Evolutionary conservation across 345 rosid species (phyloP), one percentile per base, ranked within the genome.

Genomic region (Chamaenerion angustifolium): DNA sequence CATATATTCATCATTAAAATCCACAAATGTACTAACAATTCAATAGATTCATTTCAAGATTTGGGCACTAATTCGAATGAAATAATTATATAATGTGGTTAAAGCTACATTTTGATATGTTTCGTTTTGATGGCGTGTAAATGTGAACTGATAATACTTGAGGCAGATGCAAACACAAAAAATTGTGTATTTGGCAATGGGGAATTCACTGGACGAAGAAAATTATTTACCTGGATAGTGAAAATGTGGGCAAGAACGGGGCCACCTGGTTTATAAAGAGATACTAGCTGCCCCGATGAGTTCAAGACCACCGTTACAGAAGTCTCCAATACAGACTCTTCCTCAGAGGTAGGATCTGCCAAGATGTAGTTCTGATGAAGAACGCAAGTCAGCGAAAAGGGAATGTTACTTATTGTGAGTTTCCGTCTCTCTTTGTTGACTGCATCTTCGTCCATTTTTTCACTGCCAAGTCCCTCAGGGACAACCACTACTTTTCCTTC

Each of bases 331-430:
- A 81, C 59, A 2, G 83, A 70, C 69, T 90, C 98, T 73, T 90
- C 96, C 76, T 81, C 96, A 0, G 82, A 70, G 63, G 83, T 79
- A 37, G 98, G 94, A 57, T 86, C 96, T n/a, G 81, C 84, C 65
- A 90, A 63, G 58, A 90, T 76, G 69, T 83, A 70, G 25, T 71
- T 86, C 74, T 69, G 79, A 71, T 86, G 80, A 57, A 90, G 94
- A 52, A 79, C 23, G 58, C 86, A 81, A 23, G 87, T 83, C 65
- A 90, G 66, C 16, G 92, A 81, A 68, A 76, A 81, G 0, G 92
- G 92, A 12, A 70, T 67, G 75, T 72, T 81, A 57, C 66, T 67
- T 16, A 81, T 71, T 1, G 69, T 70, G 43, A 86, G 81, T 57
- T 81, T 83, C 67, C 95, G 79, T 79, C 64, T 83, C 67, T 69